Evolutionary conservation across 1,284 basidiomycete species (phyloP).

Genomic region (Papiliotrema nemorosa): DNA sequence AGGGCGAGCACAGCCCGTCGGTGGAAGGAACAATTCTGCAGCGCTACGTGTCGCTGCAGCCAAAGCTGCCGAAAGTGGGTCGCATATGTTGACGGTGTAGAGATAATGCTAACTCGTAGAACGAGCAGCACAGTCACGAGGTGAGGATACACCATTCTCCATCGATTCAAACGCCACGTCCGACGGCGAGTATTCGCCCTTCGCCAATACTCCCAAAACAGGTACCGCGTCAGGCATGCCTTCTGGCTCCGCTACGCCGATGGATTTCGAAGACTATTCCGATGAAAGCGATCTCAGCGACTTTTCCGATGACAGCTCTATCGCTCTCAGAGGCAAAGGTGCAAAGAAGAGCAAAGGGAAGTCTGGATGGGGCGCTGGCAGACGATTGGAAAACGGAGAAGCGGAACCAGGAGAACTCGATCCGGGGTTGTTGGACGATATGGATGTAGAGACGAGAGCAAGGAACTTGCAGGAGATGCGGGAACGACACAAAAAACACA

Average conservation of each 20-base stretch:
- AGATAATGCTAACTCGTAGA: not conserved
- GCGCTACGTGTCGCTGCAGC: slow-evolving; percentile 10
- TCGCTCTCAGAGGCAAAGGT: not conserved
- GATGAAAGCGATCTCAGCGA: not conserved
- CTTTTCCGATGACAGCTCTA: not conserved
- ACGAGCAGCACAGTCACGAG: not conserved
- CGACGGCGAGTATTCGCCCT: not conserved
- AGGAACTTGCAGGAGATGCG: slow-evolving; percentile 16
- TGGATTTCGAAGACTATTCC: slow-evolving; percentile 1
- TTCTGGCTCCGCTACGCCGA: not conserved
- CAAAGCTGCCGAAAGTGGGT: slow-evolving; percentile 22
- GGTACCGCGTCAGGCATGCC: not conserved
- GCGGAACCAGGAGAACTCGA: slow-evolving; percentile 11
- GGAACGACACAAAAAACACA: slow-evolving; percentile 10
- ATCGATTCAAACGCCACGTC: not conserved
- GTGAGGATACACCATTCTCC: not conserved
- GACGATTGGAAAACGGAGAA: slow-evolving; percentile 16
- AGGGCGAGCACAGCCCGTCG: slow-evolving; percentile 1
- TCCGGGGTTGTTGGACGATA: slow-evolving; percentile 4
- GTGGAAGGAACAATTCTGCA: slow-evolving; percentile 8
- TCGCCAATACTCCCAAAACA: not conserved
- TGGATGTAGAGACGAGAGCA: slow-evolving; percentile 11
- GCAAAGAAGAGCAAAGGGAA: slow-evolving; percentile 6
- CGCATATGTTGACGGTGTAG: not conserved
- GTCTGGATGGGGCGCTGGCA: slow-evolving; percentile 8